Base-by-base conservation (phyloP, 768 basidiomycete genomes). In the Xerocomellus amylosporus region DNA sequence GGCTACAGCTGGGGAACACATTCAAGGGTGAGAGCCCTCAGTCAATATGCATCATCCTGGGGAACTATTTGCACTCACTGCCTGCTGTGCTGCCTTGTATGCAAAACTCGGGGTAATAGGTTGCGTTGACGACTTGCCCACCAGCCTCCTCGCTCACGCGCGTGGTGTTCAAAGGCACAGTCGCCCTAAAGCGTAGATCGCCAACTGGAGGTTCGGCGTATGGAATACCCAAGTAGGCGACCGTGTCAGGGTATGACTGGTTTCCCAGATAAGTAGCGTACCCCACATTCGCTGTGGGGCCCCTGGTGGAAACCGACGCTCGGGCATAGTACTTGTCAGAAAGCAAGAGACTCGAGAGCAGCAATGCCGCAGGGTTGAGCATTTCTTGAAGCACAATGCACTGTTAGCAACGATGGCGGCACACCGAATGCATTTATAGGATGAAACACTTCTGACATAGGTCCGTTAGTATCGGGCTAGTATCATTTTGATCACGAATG, bases 241-340 rank as follows among this genome's bases (percentile, higher is more conserved):
- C 79, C 12, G 78, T 75, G 56, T 84, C 77, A 0, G 79, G 75
- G 56, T 71, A 79, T 1, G 78, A 75, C 9, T 70, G 69, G 54
- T 82, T 83, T 2, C 84, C 85, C 4, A 73, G 70, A 59, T 84
- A 87, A 49, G 72, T 76, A 1, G 80, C 81, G 54, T 87, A 85
- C 15, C 83, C 84, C 14, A 81, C 74, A 58, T 84, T 77, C 38
- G 84, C 76, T 26, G 82, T 68, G 53, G 70, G 59, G 12, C 51
- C 46, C 24, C 19, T n/a, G 3, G 56, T 36, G 10, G 30, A 53
- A 33, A 53, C 62, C 55, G 13, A 45, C 36, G 28, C 30, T 41
- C 45, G 36, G 51, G 50, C 13, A 17, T 9, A n/a, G n/a, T n/a
- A 8, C 12, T 28, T 31, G n/a, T 2, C 13, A 14, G 10, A 42